Evolutionary conservation across 1,284 basidiomycete genomes (phyloP), one percentile per base, ranked within the genome.

Genomic region (Cryptococcus maquisensis): DNA sequence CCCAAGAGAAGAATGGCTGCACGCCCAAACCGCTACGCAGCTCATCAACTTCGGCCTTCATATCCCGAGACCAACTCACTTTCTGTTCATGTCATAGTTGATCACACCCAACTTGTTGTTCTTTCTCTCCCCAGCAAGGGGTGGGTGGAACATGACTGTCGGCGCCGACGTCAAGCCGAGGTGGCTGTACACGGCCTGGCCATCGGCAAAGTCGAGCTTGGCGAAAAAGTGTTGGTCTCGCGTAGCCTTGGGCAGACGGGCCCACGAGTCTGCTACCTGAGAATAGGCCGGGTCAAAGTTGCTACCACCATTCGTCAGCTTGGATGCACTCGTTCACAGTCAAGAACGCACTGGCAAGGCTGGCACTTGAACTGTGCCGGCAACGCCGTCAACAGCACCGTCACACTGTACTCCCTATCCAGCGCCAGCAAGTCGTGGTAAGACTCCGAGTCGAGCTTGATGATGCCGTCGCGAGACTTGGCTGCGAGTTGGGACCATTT

Each of bases 141-240:
- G 81, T 44, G 85, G 84, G 68, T 86, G 89, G 66, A 87, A 84
- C 62, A 86, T 82, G 28, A 95, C 85, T 3, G 88, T 82, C 0
- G 93, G 93, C 1, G 93, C 93, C 35, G 88, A 80, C 51, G 78
- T 78, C 13, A 93, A 64, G 61, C 81, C 78, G 78, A 86, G 74
- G 88, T 88, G 62, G 76, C 88, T 84, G 77, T 93, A 97, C 37
- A 91, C 80, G 3, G 78, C 75, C 54, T 83, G 81, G 2, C 83
- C 86, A 40, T 88, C 81, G 61, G 86, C 83, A 70, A 95, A 96
- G 74, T 97, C 93, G 37, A 91, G 77, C n/a, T 84, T 86, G 13
- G 85, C 93, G 68, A 96, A 97, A 81, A 96, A 92, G 73, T 95
- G 90, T 55, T 81, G 77, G 71, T 90, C 81, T 42, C 86, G 82